phyloP scores from a whole-genome alignment of 805 yeast genomes.

The Torulaspora gathmanii region DNA sequence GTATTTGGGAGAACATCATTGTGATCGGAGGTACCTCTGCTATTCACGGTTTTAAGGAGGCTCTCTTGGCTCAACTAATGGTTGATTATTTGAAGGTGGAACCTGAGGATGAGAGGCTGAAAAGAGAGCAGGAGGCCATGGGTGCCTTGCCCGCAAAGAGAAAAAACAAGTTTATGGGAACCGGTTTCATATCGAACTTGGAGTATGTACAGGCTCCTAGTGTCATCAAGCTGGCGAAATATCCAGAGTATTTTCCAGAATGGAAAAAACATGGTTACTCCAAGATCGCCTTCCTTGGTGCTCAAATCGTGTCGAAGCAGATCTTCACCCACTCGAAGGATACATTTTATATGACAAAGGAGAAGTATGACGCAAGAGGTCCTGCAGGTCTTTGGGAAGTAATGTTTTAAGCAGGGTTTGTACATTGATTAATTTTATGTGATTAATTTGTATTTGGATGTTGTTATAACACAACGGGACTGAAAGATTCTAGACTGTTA shows the following conservation, averaged over 20 bases:
- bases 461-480: not conserved
- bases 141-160: slow-evolving; percentile 34
- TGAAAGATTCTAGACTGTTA: too few species aligned
- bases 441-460: not conserved
- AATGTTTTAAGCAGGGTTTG: slow-evolving; percentile 28
- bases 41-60: slow-evolving; percentile 73
- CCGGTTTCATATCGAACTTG: slow-evolving; percentile 29
- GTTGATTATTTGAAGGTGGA: slow-evolving; percentile 48
- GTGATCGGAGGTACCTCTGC: slow-evolving; percentile 73
- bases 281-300: slow-evolving; percentile 78
- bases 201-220: slow-evolving; percentile 69
- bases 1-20: slow-evolving; percentile 77
- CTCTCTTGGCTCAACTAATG: slow-evolving; percentile 54
- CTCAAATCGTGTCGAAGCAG: slow-evolving; percentile 82
- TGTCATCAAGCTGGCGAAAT: slow-evolving; percentile 59
- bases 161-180: slow-evolving; percentile 26
- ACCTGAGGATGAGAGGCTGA: slow-evolving; percentile 27
- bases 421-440: not conserved
- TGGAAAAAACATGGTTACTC: slow-evolving; percentile 83
- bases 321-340: slow-evolving; percentile 61
- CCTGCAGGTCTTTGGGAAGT: slow-evolving; percentile 79
- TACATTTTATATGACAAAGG: slow-evolving; percentile 63
- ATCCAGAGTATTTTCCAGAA: slow-evolving; percentile 90
- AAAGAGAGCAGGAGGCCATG: slow-evolving; percentile 30
- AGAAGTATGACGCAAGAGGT: slow-evolving; percentile 71